Evolutionary conservation across 1,284 basidiomycete species (phyloP), one percentile per base, ranked within the genome.

Genomic region (Porogramme epimiltina): DNA sequence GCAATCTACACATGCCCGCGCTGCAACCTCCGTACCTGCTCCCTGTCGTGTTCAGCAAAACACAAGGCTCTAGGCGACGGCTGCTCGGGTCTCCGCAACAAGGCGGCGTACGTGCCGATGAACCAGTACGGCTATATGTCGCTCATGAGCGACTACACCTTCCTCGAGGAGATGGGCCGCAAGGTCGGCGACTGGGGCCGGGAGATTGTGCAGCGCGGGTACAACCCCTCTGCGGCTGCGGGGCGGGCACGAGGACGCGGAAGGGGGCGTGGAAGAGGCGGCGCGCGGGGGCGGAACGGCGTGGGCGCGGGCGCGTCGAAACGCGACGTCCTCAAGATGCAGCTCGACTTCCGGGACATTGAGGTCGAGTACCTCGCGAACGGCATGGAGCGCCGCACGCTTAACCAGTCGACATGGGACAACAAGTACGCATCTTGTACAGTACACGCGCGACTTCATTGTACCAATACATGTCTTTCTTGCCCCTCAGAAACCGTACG

Each of bases 141-240:
- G 19, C 84, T 95, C 82, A 88, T 92, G 82, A 80, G 85, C 61
- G 93, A 95, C 69, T 95, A 93, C 67, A 78, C 79, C 18, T 94
- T 85, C 66, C 74, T 95, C 52, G 93, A 95, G 69, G 87, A 91
- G 16, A 70, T 91, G 42, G 84, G 89, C 25, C 71, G 93, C 57
- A 84, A 80, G 58, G 82, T 87, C 9, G 75, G 76, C 19, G 81
- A 80, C 19, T 91, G 85, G 84, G 91, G 92, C 0, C 74, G 73
- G 58, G 85, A 88, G 59, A 87, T 93, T 47, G 78, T 75, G 45
- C 75, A 74, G 44, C 81, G 80, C 49, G 82, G 82, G 9, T 80
- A 73, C 50, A 53, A 51, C n/a, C 54, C 56, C 13, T 47, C 36
- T n/a, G 44, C 51, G 2, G 45, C 42, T 3, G 38, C 39, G 47